These are phyloP conservation scores for Hypoxylon sp. DNA, from an alignment of 2,329 filamentous ascomycete genomes.

Conservation along the genomic window DNA sequence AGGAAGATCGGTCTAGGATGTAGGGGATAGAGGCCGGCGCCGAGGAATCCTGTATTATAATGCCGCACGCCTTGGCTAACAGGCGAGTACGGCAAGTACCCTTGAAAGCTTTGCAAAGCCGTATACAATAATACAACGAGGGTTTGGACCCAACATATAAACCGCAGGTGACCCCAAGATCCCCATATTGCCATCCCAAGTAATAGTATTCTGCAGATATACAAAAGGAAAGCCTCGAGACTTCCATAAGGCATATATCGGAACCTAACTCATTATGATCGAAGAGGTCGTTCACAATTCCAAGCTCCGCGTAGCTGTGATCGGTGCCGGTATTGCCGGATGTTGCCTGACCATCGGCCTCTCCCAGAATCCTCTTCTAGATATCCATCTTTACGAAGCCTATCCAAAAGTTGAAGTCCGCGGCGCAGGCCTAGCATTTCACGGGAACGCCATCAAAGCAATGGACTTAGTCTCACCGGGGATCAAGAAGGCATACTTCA, in stretches of 20 bases:
- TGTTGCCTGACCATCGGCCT: conserved; percentile 39
- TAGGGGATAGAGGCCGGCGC: background rate
- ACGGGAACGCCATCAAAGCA: conserved; percentile 40
- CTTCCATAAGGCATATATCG: background rate
- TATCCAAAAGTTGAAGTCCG: conserved; percentile 28
- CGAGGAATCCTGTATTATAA: background rate
- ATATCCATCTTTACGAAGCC: conserved; percentile 37
- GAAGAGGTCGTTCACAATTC: background rate
- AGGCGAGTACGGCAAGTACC: background rate
- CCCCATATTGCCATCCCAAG: background rate
- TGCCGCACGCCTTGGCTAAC: background rate
- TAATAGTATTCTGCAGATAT: background rate
- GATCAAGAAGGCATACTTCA: conserved; percentile 41
- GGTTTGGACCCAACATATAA: background rate
- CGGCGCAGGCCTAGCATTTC: conserved; percentile 37
- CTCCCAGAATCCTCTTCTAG: conserved; percentile 27
- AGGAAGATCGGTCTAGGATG: background rate
- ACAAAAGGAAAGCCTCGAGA: background rate
- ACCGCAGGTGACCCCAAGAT: background rate
- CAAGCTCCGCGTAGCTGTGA: conserved; percentile 31
- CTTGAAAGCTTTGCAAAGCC: background rate
- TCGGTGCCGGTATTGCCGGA: conserved; percentile 43
- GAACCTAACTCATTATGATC: background rate
- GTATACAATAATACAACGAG: background rate
- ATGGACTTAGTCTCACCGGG: conserved; percentile 36